Base-by-base conservation (phyloP, 352 stramenopile species). In the Phytophthora multivora region DNA sequence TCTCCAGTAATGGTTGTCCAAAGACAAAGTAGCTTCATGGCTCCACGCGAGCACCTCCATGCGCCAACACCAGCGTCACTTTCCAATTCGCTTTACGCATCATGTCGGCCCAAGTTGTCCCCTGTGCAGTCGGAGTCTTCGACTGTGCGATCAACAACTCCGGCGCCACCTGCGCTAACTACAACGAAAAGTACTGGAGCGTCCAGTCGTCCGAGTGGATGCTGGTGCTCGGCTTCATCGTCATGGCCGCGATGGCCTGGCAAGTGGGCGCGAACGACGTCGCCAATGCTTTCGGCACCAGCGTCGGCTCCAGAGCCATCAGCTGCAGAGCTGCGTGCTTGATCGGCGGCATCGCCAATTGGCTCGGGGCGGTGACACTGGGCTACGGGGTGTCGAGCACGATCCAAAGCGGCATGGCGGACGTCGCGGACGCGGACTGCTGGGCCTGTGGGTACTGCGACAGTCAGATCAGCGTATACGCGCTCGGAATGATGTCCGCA, bases 191-290 rank as follows among this genome's bases (percentile, higher is more conserved):
- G 21, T 79, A 73, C 48, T 49, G 45, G 11, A 57, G 62, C 49
- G 5, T 49, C 10, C 30, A 75, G 28, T 33, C 47, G 33, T 72
- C 69, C 55, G 68, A 80, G 26, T 28, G 35, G 25, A 43, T 80
- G n/a, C 26, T 77, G 3, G 12, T 70, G 4, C 23, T 69, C 12
- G 61, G 60, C 12, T 47, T 54, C 30, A 23, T 72, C 9, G 28
- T 72, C 43, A 66, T 66, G 10, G 67, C 71, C 16, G 60, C 19
- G 46, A 78, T 73, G 56, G 70, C 73, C 2, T 83, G 75, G 19
- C 47, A 60, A n/a, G 71, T 80, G 51, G 88, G 87, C 43, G 87
- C 79, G 4, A 96, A 97, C 72, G 88, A 96, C 76, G 88, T 90
- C 28, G 88, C 83, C 16, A 97, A 96, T 51, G 83, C 88, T 15